Evolutionary conservation across 2,329 filamentous ascomycete genomes (phyloP).

Genomic region (Aquanectria penicillioides): DNA sequence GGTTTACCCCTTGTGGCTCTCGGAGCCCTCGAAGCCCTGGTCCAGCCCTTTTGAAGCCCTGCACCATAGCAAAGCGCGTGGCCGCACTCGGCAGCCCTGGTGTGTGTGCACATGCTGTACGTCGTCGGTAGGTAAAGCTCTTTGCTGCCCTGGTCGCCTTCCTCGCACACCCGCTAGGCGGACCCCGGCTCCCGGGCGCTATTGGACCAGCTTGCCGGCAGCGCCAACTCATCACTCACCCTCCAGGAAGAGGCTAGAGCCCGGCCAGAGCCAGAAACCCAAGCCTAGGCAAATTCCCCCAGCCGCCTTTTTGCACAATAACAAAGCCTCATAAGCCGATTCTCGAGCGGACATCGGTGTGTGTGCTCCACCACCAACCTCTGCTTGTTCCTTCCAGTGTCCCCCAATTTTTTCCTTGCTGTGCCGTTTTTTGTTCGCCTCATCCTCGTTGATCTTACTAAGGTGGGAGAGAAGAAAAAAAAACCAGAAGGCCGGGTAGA

Average conservation of each 20-base stretch:
- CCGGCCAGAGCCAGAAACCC: not conserved
- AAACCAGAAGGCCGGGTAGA: not conserved
- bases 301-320: constrained; percentile 43
- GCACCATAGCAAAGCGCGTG: no score
- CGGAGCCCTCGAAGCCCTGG: no score
- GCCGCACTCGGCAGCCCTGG: no score
- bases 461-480: not conserved
- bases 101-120: no score
- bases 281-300: constrained; percentile 21
- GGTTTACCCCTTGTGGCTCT: no score
- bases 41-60: no score
- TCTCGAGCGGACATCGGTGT: constrained; percentile 5
- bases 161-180: constrained; percentile 33
- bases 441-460: not conserved
- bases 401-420: not conserved
- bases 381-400: not conserved
- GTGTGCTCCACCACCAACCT: constrained; percentile 20
- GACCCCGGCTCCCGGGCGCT: constrained; percentile 41
- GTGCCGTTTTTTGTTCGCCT: constrained; percentile 5
- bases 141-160: constrained; percentile 13
- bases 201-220: constrained; percentile 51
- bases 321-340: constrained; percentile 42
- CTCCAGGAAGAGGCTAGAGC: not conserved
- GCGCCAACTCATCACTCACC: constrained; percentile 51
- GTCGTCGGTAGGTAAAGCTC: no score